Conservation (phyloP, 148 eudicot species). For the Arctostaphylos glauca region DNA sequence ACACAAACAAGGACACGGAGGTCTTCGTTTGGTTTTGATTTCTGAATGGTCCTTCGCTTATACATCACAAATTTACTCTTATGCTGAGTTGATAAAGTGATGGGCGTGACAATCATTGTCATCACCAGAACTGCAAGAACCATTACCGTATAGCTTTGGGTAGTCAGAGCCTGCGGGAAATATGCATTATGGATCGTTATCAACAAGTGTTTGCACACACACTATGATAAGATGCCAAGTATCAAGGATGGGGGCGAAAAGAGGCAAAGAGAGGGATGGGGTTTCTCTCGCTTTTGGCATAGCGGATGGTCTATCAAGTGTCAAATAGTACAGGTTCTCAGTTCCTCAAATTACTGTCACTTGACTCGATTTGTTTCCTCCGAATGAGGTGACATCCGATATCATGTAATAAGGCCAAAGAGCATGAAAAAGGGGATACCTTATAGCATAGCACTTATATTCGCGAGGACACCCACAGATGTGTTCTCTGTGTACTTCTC, state of each 20-base stretch:
- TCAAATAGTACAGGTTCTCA: background rate
- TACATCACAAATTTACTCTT: slow-evolving; percentile 21
- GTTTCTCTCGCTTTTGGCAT: too few species aligned
- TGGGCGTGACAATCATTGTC: slow-evolving; percentile 46
- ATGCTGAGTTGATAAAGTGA: slow-evolving; percentile 14
- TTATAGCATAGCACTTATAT: too few species aligned
- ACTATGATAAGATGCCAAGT: background rate
- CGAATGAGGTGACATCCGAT: too few species aligned
- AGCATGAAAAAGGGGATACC: too few species aligned
- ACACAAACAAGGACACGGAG: slow-evolving; percentile 47
- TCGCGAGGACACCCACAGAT: too few species aligned
- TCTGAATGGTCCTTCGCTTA: slow-evolving; percentile 42
- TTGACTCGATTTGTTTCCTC: too few species aligned
- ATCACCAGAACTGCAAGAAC: slow-evolving; percentile 36
- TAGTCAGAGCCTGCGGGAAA: slow-evolving; percentile 32
- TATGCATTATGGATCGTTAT: background rate
- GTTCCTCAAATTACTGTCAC: too few species aligned
- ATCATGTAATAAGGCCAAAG: too few species aligned
- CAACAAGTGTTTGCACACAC: background rate
- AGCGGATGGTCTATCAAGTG: background rate
- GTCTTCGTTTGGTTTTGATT: slow-evolving; percentile 30
- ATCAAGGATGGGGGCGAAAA: background rate
- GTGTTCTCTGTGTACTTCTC: too few species aligned
- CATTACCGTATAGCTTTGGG: slow-evolving; percentile 27
- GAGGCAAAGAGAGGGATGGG: too few species aligned